These are phyloP conservation scores for Magnusiomyces paraingens DNA, from an alignment of 1,139 yeast species.

Conservation along the genomic window DNA sequence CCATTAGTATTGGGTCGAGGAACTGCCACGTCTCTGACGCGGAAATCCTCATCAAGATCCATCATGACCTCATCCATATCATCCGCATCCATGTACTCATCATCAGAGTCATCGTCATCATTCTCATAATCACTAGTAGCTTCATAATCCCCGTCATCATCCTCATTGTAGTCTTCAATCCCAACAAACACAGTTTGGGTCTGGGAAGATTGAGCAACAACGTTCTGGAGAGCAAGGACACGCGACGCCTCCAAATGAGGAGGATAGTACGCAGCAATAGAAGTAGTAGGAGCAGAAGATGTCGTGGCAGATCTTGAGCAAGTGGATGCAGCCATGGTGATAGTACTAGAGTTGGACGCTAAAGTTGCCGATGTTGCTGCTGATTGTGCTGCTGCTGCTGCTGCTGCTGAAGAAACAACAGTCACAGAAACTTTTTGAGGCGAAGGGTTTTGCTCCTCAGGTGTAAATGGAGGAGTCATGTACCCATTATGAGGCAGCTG, in stretches of 20 bases:
- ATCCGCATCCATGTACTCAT: background rate
- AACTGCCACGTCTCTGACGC: background rate
- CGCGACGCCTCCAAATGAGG: background rate
- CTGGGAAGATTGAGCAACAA: background rate
- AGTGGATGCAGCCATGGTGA: background rate
- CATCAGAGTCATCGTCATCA: slow-evolving; percentile 3
- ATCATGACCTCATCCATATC: slow-evolving; percentile 6
- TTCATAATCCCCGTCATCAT: slow-evolving; percentile 5
- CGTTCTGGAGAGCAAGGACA: background rate
- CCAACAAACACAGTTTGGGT: background rate
- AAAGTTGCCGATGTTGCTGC: background rate
- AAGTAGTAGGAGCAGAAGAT: slow-evolving; percentile 2
- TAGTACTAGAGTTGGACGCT: background rate
- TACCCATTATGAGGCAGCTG: slow-evolving; percentile 12
- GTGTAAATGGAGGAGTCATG: slow-evolving; percentile 23
- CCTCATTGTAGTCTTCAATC: background rate
- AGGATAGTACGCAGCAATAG: background rate
- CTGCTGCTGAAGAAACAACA: background rate
- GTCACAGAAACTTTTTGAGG: background rate
- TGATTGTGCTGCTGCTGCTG: background rate
- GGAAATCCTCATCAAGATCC: background rate
- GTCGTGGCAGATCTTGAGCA: background rate
- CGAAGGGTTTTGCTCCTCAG: slow-evolving; percentile 8
- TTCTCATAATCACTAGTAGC: background rate
- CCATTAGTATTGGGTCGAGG: background rate